Conservation (phyloP, 129 eudicot genomes). For the Helianthus tuberosus region DNA sequence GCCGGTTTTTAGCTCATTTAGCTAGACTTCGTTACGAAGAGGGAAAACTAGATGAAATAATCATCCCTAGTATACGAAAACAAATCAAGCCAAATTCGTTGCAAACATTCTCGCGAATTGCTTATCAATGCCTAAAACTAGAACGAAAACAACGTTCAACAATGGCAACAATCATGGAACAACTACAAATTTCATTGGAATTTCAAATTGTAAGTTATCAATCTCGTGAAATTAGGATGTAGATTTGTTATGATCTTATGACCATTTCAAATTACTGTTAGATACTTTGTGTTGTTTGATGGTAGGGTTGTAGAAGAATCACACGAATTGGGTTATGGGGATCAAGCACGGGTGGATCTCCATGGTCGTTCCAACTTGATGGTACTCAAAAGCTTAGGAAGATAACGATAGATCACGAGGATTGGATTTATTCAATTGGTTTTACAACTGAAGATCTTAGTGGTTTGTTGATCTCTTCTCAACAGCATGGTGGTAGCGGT, state of each 20-base stretch:
- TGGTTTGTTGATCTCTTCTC: constrained; percentile 15
- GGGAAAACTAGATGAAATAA: constrained; percentile 24
- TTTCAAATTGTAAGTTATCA: constrained; percentile 26
- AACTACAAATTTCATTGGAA: constrained; percentile 25
- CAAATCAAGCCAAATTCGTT: constrained; percentile 22
- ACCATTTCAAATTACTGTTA: not conserved
- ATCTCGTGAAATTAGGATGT: not conserved
- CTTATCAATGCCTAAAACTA: constrained; percentile 21
- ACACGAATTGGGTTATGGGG: constrained; percentile 27
- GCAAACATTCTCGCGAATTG: constrained; percentile 16
- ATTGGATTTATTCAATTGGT: constrained; percentile 19
- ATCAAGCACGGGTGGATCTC: constrained; percentile 23
- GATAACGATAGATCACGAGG: constrained; percentile 22
- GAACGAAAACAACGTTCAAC: constrained; percentile 24
- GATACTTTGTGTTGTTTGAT: constrained; percentile 9
- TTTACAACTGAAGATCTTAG: constrained; percentile 24
- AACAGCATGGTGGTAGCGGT: constrained; percentile 4
- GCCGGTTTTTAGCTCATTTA: not conserved
- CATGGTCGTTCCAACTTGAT: constrained; percentile 24
- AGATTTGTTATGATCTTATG: not conserved
- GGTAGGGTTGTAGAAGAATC: constrained; percentile 19
- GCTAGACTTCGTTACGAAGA: constrained; percentile 9
- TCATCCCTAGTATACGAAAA: constrained; percentile 3
- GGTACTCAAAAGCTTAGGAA: constrained; percentile 28
- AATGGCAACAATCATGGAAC: constrained; percentile 10